Base-by-base conservation (phyloP, 2,329 filamentous ascomycete genomes). In the Aciculosporium take region DNA sequence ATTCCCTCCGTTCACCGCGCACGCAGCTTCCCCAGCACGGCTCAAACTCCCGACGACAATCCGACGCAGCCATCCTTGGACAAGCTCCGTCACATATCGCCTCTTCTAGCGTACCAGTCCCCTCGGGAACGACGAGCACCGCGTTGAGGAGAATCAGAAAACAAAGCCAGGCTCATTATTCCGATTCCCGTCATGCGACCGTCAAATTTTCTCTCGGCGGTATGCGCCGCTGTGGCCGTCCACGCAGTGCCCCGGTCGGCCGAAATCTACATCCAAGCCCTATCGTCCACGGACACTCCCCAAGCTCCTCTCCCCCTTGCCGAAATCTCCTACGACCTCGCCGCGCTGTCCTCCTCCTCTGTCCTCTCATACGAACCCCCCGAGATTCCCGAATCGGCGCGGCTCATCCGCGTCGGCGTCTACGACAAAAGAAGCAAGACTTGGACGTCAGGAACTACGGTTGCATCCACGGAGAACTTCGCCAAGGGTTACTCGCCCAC, bases 401-500 rank as follows among this genome's bases (percentile, higher is more conserved):
- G 54, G n/a, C 66, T 76, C 8, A 63, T 79, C 39, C 72, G 75
- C 46, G 59, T 80, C 37, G 77, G 76, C 30, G 53, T 73, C 45
- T 80, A 71, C 59, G 68, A 78, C 56, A 48, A 62, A 18, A 53
- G 61, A 20, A 50, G 65, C 9, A 51, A 55, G 37, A 46, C 49
- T 32, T 80, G 76, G 75, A 56, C 60, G 25, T 71, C 69, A 21
- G 69, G 72, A 21, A 73, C 72, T 5, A 71, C 74, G 7, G 68
- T 75, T 12, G 66, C 71, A 23, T 68, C 70, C 7, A 65, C 59
- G 2, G 66, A 70, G 42, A 79, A 74, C 56, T 77, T 81, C 48
- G 60, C 58, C 47, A 78, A 78, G 59, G 76, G 76, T 5, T 79
- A 72, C 55, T 63, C 69, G 47, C 75, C 75, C 13, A 68, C 69